Percentiles rank a stretch among this genome's conserved stretches.
Conservation (phyloP, 139 green algal genomes). For the Closterium sp. region DNA sequence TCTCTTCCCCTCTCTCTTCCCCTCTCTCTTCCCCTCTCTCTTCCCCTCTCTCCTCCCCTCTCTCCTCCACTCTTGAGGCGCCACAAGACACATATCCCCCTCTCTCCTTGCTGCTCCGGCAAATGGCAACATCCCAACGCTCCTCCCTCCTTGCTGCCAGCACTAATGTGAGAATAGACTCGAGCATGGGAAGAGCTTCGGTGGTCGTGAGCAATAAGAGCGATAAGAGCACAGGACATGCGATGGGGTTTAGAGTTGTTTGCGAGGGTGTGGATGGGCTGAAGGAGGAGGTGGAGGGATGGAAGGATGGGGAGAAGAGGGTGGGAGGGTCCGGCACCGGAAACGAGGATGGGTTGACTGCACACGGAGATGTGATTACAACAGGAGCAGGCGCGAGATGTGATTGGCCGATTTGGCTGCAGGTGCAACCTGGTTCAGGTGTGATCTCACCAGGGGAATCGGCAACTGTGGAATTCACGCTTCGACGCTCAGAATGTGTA, state of each 20-base stretch:
- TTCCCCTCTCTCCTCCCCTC: background rate
- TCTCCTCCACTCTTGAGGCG: background rate
- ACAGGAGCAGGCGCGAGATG: no score
- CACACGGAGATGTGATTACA: background rate
- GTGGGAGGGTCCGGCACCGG: background rate
- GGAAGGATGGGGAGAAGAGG: background rate
- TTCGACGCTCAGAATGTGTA: background rate
- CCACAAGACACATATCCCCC: no score
- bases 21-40: background rate
- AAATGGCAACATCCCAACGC: background rate
- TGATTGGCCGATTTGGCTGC: background rate
- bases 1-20: background rate
- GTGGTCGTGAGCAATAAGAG: background rate
- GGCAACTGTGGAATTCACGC: background rate
- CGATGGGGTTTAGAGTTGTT: background rate
- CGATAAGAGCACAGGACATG: background rate
- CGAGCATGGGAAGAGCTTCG: background rate
- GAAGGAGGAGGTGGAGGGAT: background rate
- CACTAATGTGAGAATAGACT: background rate
- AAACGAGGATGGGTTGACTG: background rate
- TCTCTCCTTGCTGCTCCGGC: background rate
- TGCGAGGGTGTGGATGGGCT: background rate
- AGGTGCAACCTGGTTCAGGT: background rate
- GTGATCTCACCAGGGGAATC: background rate
- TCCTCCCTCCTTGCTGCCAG: background rate